Conservation (phyloP, 257 asterid genomes). For the Solanum sitiens region DNA sequence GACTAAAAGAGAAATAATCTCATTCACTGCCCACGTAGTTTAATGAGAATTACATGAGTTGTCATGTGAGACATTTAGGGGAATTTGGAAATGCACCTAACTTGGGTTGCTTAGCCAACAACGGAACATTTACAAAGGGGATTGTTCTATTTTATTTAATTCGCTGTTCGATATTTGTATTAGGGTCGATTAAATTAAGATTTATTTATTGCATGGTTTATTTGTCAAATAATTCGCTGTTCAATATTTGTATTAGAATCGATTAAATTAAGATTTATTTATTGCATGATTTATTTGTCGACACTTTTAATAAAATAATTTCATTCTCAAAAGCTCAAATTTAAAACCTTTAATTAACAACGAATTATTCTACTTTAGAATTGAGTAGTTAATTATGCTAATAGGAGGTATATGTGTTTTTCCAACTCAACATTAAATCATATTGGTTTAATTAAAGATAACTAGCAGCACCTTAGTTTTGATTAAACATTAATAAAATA, state of each 20-base stretch:
- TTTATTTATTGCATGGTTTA: background rate
- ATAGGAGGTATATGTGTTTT: background rate
- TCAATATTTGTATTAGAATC: too few relatives aligned
- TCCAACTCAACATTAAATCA: background rate
- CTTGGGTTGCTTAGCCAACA: background rate
- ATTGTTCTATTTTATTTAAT: background rate
- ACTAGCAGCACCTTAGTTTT: background rate
- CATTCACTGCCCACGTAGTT: rapidly evolving
- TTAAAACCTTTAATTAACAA: rapidly evolving
- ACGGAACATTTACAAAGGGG: background rate
- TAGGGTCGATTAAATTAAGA: rapidly evolving
- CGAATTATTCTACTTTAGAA: too few relatives aligned
- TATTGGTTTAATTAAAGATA: background rate
- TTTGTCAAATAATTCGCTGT: too few relatives aligned
- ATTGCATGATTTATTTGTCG: background rate
- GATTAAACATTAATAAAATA: too few relatives aligned
- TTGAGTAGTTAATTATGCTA: too few relatives aligned
- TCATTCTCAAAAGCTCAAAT: background rate
- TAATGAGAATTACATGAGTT: background rate
- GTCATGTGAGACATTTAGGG: background rate
- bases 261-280: too few relatives aligned
- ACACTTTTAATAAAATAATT: too few relatives aligned
- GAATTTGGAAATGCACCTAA: background rate
- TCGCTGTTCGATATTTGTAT: too few relatives aligned
- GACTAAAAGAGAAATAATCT: too few relatives aligned